These are phyloP conservation scores for Thraustochytrium sp. DNA, from an alignment of 352 stramenopile genomes.

Conservation along the genomic window DNA sequence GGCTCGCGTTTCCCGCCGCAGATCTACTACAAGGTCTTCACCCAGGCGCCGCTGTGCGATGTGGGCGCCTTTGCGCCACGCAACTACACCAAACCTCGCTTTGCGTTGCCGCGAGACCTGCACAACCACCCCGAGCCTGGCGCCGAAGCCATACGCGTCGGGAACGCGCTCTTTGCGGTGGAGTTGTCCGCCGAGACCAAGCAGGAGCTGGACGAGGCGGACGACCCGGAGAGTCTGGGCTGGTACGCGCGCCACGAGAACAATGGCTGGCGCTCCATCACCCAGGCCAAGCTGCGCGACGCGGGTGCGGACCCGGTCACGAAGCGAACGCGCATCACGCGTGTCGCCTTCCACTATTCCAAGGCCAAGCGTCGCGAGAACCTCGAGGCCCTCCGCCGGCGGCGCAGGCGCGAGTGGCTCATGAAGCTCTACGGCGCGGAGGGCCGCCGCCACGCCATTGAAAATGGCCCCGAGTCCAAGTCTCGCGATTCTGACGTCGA, in stretches of 20 bases:
- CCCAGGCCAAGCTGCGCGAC: conserved; percentile 58
- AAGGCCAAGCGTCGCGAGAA: conserved; percentile 50
- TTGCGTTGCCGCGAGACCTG: conserved; percentile 37
- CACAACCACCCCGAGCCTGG: conserved; percentile 37
- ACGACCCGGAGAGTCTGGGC: conserved; percentile 45
- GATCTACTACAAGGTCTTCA: conserved; percentile 90
- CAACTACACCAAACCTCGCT: conserved; percentile 61
- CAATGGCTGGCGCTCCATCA: conserved; percentile 81
- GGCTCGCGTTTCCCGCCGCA: conserved; percentile 75
- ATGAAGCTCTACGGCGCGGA: conserved; percentile 43
- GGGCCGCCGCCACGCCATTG: not conserved
- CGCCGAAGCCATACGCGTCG: conserved; percentile 61
- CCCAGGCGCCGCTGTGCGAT: conserved; percentile 70
- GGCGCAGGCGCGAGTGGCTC: conserved; percentile 49
- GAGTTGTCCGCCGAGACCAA: conserved; percentile 58
- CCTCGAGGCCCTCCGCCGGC: conserved; percentile 27
- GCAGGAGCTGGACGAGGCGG: not conserved
- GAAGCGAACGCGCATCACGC: not conserved
- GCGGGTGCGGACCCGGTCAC: conserved; percentile 39
- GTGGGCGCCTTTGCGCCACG: conserved; percentile 79
- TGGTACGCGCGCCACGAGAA: conserved; percentile 81
- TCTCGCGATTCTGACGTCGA: not conserved
- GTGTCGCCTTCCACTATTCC: conserved; percentile 50
- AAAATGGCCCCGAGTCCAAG: too few species aligned
- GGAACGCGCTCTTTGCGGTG: conserved; percentile 63